These are phyloP conservation scores for Talaromyces ruber DNA, from an alignment of 495 filamentous ascomycete species.

Conservation along the genomic window DNA sequence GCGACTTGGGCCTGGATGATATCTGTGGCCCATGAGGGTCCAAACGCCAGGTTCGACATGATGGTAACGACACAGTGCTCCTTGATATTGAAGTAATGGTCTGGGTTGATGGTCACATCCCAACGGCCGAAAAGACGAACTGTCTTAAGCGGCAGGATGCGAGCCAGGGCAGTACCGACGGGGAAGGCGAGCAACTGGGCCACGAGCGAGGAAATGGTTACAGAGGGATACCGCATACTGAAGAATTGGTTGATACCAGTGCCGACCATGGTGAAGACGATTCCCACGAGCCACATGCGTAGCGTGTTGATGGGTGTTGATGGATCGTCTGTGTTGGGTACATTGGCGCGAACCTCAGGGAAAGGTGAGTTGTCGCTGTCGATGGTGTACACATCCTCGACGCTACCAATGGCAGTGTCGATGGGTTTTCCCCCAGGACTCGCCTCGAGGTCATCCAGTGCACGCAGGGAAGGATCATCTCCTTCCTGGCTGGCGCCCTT, in stretches of 20 bases:
- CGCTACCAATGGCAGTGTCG: slow-evolving; percentile 3
- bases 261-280: slow-evolving; percentile 67
- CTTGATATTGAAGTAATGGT: slow-evolving; percentile 54
- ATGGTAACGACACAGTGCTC: slow-evolving; percentile 56
- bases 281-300: slow-evolving; percentile 68
- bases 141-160: slow-evolving; percentile 31
- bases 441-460: neutral
- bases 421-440: neutral
- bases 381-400: slow-evolving; percentile 5
- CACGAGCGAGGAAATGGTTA: slow-evolving; percentile 61
- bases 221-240: slow-evolving; percentile 76
- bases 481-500: neutral
- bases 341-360: slow-evolving; percentile 63
- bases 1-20: slow-evolving; percentile 63
- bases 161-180: slow-evolving; percentile 38
- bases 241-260: slow-evolving; percentile 77
- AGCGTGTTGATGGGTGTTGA: slow-evolving; percentile 69
- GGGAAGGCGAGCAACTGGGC: slow-evolving; percentile 60
- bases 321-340: slow-evolving; percentile 58
- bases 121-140: slow-evolving; percentile 36
- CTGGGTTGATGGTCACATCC: slow-evolving; percentile 46
- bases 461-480: neutral
- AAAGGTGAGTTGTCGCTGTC: slow-evolving; percentile 20
- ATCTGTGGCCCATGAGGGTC: slow-evolving; percentile 14
- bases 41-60: slow-evolving; percentile 28